Evolutionary conservation across 176 grass and related monocot genomes (phyloP).

Genomic region (Saccharum officinarum): DNA sequence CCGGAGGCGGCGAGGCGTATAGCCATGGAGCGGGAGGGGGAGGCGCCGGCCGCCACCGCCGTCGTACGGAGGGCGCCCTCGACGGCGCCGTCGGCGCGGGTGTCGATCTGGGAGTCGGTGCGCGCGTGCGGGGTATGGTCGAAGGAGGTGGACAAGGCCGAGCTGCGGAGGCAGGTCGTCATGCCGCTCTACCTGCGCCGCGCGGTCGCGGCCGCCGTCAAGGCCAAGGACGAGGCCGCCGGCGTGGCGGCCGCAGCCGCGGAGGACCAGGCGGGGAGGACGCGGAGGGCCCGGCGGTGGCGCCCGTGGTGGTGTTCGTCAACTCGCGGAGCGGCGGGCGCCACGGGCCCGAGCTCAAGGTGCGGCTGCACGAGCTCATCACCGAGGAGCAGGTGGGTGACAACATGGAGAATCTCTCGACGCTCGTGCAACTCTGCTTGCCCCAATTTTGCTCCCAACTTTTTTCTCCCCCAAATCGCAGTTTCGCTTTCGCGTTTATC

Average conservation of each 20-base stretch:
- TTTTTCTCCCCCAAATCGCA: neutral
- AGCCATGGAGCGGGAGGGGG: conserved; percentile 54
- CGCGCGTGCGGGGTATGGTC: conserved; percentile 67
- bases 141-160: conserved; percentile 72
- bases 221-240: conserved; percentile 45
- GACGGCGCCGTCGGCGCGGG: conserved; percentile 50
- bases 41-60: conserved; percentile 3
- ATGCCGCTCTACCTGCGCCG: conserved; percentile 74
- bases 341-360: conserved; percentile 78
- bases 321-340: conserved; percentile 88
- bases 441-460: neutral
- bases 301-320: conserved; percentile 86
- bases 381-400: conserved; percentile 97
- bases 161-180: conserved; percentile 65
- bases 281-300: conserved; percentile 35
- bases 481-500: neutral
- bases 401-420: neutral
- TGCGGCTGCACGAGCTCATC: conserved; percentile 81
- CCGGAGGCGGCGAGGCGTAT: conserved; percentile 8
- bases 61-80: neutral
- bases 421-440: conserved; percentile 19
- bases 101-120: conserved; percentile 90
- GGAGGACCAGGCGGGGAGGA: neutral
- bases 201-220: conserved; percentile 53
- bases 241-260: conserved; percentile 28